Evolutionary conservation across 2,329 filamentous ascomycete genomes (phyloP), one percentile per base, ranked within the genome.

Genomic region (Paracoccidioides brasiliensis): DNA sequence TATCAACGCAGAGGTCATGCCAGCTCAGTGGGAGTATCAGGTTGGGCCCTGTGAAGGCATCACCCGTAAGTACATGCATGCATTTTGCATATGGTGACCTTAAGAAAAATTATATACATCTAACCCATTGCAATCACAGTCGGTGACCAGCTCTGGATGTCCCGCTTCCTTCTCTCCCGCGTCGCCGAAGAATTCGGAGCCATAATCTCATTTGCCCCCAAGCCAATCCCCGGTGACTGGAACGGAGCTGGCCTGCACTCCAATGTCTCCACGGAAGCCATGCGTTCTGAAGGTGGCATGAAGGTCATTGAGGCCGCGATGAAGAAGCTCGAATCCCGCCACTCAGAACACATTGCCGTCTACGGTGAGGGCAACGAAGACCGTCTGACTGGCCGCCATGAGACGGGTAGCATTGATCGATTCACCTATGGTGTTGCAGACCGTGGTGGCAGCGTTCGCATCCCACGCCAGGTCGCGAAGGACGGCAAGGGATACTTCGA

Each of bases 1-100:
- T 69, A 97, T 93, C 78, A 98, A 98, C 75, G 93, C 93, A 63
- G 93, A 98, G 81, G 93, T 98, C 69, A 95, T 96, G 88, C 87
- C 90, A 61, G 90, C 87, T 58, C 91, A 96, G 76, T 97, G 91
- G 91, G 91, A 97, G 74, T 96, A 88, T 83, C 91, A 96, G 72
- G 88, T 96, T 66, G 91, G 91, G 56, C 91, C 91, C 61, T 95
- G 88, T 75, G 74, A 78, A 55, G 91, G 90, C 61, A 96, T 96
- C 66, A 78, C 84, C 71, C 86, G 85, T 88, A 73, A 76, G 82
- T 78, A 54, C 38, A 35, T 37, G 10, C 6, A n/a, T 32, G 12
- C 12, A 48, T n/a, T 4, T 0, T 14, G 8, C 5, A 5, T 14
- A 15, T 6, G 15, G 6, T 6, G 14, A 37, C 12, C n/a, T 9